Percentiles rank a stretch among this genome's conserved stretches.
phyloP scores from a whole-genome alignment of 495 filamentous ascomycete species.

The Aspergillus coremiiformis region DNA sequence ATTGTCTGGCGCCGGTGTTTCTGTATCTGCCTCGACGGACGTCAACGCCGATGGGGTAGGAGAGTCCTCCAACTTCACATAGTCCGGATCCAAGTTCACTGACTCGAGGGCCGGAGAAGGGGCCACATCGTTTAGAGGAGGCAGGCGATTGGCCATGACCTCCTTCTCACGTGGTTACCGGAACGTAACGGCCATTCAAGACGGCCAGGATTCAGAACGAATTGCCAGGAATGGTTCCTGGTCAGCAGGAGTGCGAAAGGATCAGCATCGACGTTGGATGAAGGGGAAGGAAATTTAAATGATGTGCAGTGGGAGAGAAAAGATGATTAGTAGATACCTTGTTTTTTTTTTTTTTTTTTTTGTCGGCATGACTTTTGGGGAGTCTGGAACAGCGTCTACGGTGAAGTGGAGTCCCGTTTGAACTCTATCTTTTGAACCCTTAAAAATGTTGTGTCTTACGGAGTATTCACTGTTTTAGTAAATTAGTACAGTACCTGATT shows the following conservation, averaged over 20 bases:
- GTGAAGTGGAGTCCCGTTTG: slow-evolving; percentile 8
- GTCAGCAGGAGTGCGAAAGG: slow-evolving; percentile 5
- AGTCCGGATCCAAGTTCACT: slow-evolving; percentile 12
- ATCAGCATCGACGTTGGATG: neutral
- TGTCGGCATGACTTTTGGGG: neutral
- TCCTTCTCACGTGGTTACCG: slow-evolving; percentile 23
- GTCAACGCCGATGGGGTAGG: slow-evolving; percentile 25
- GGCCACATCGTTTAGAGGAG: slow-evolving; percentile 24
- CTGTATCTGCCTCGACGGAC: slow-evolving; percentile 26
- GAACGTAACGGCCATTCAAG: slow-evolving; percentile 28
- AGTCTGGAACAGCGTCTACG: slow-evolving; percentile 6
- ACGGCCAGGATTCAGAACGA: slow-evolving; percentile 1
- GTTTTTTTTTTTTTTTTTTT: too few species aligned
- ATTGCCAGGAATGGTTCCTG: slow-evolving; percentile 6
- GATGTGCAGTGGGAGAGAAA: too few species aligned
- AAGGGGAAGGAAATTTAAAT: neutral
- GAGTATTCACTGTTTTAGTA: too few species aligned
- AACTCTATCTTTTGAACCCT: slow-evolving; percentile 2
- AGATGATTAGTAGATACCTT: too few species aligned
- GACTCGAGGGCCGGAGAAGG: slow-evolving; percentile 24
- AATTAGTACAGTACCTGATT: too few species aligned
- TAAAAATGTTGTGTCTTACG: neutral
- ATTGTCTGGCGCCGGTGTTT: slow-evolving; percentile 15
- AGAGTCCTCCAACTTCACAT: slow-evolving; percentile 28
- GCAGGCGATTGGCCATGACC: slow-evolving; percentile 37